Percentiles rank a stretch among this genome's conserved stretches.
These are phyloP conservation scores for Penicillium fuscoglaucum DNA, from an alignment of 2,329 filamentous ascomycete genomes.

Conservation along the genomic window DNA sequence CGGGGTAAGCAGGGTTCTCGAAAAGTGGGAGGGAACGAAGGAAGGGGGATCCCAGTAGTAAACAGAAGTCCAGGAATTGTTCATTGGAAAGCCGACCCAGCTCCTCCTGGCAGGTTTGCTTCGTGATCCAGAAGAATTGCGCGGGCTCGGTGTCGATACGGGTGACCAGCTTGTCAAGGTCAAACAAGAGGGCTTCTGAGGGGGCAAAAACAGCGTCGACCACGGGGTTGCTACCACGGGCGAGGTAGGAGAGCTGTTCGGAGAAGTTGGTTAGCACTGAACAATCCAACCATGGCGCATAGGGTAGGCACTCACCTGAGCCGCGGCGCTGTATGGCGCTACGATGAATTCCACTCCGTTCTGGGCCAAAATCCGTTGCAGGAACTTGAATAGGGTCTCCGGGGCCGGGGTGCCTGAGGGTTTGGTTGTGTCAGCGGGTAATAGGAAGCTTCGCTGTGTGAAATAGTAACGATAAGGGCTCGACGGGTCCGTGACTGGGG, in stretches of 20 bases:
- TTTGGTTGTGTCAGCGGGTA: conserved; percentile 30
- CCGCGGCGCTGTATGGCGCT: conserved; percentile 82
- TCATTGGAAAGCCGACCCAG: conserved; percentile 65
- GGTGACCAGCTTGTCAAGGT: conserved; percentile 73
- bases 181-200: conserved; percentile 81
- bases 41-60: conserved; percentile 81
- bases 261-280: conserved; percentile 6
- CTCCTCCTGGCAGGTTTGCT: conserved; percentile 68
- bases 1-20: conserved; percentile 59
- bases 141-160: conserved; percentile 56
- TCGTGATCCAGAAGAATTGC: conserved; percentile 64
- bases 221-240: conserved; percentile 67
- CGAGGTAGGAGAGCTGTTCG: conserved; percentile 69
- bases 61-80: conserved; percentile 77
- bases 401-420: conserved; percentile 66
- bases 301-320: conserved; percentile 62
- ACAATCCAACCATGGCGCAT: not conserved
- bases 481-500: conserved; percentile 7
- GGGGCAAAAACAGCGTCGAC: conserved; percentile 77
- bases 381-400: conserved; percentile 71
- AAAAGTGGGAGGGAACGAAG: conserved; percentile 77
- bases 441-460: conserved; percentile 4
- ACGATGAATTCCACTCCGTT: conserved; percentile 74
- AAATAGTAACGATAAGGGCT: not conserved
- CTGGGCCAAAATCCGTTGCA: conserved; percentile 71